These are phyloP conservation scores for Penicillium robsamsonii DNA, from an alignment of 495 filamentous ascomycete species.

Conservation along the genomic window DNA sequence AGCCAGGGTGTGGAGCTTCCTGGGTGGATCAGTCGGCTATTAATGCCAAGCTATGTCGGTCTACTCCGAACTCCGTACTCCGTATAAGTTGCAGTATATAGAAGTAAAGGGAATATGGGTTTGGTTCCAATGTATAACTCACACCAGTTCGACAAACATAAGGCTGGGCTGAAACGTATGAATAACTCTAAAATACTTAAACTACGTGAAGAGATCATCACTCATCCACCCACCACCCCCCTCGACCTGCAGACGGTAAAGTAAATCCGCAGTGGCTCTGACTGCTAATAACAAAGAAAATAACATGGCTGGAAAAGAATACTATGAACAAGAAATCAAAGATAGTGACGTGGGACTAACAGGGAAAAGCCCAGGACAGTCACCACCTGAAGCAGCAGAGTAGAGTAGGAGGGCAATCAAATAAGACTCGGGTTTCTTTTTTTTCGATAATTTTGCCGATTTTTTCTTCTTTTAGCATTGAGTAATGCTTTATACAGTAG, in stretches of 20 bases:
- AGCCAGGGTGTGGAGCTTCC: background rate
- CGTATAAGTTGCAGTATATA: no score
- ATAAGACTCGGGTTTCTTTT: conserved; percentile 10
- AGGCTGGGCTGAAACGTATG: background rate
- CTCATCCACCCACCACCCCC: conserved; percentile 3
- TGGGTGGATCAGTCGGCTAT: background rate
- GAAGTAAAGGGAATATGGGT: no score
- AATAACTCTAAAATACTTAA: conserved; percentile 1
- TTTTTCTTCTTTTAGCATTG: conserved; percentile 14
- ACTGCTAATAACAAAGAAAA: conserved; percentile 1
- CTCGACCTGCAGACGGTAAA: background rate
- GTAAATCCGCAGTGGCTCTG: conserved; percentile 2
- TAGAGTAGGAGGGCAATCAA: conserved; percentile 9
- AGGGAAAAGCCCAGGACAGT: background rate
- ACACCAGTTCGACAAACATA: background rate
- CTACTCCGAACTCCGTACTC: no score
- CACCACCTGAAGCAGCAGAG: conserved; percentile 12
- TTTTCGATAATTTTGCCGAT: conserved; percentile 14
- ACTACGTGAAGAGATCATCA: conserved; percentile 6
- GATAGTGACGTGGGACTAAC: background rate
- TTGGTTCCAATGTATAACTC: background rate
- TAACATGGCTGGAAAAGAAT: conserved; percentile 7
- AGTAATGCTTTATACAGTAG: conserved; percentile 20
- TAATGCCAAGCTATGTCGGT: background rate
- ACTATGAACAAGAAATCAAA: conserved; percentile 13